These are phyloP conservation scores for Salix koriyanagi DNA, from an alignment of 345 rosid species.

Conservation along the genomic window DNA sequence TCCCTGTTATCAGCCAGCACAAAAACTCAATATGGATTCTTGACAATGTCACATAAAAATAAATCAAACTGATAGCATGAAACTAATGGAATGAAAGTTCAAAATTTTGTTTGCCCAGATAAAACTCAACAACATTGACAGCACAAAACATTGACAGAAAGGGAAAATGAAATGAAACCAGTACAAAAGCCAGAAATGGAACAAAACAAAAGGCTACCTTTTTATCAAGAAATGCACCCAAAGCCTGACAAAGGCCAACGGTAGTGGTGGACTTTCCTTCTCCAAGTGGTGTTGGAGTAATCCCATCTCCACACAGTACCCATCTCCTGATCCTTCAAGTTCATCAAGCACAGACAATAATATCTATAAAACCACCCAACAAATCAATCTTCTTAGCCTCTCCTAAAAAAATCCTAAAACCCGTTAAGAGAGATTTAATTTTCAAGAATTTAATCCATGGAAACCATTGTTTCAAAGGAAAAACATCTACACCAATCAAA, in stretches of 20 bases:
- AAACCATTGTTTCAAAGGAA: neutral
- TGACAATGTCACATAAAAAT: neutral
- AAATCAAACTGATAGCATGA: neutral
- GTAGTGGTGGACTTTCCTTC: slow-evolving; percentile 98
- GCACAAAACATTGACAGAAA: neutral
- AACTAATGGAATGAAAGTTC: neutral
- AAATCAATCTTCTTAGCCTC: neutral
- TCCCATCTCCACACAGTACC: slow-evolving; percentile 96
- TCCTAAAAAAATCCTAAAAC: neutral
- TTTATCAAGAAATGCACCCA: slow-evolving; percentile 88
- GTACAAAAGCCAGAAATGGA: neutral
- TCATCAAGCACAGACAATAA: slow-evolving; percentile 74
- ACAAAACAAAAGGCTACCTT: slow-evolving; percentile 43
- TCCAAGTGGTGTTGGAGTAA: slow-evolving; percentile 98
- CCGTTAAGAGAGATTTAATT: no score
- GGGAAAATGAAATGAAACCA: neutral
- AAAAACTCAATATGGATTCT: neutral
- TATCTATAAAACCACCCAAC: slow-evolving; percentile 38
- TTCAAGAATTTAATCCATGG: no score
- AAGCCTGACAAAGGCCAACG: slow-evolving; percentile 92
- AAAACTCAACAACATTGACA: neutral
- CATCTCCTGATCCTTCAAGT: slow-evolving; percentile 64
- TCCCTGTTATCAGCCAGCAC: neutral
- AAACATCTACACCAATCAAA: neutral
- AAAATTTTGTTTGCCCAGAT: neutral